Conservation (phyloP, 192 early-diverging fungal genomes). For the Borealophlyctis nickersoniae region DNA sequence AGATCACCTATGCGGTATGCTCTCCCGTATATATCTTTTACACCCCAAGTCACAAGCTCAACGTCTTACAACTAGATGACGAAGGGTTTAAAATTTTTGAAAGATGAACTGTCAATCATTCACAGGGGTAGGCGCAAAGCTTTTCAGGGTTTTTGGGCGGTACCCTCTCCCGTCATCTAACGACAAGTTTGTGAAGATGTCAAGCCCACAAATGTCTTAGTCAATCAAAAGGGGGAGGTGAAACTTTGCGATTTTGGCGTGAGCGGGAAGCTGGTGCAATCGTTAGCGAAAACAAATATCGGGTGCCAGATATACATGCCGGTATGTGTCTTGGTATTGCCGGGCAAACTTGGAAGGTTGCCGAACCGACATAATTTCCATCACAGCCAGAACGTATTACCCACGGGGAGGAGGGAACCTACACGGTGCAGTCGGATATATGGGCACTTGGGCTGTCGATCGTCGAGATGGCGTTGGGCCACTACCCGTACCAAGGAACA, state of each 20-base stretch:
- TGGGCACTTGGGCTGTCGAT: slow-evolving; percentile 90
- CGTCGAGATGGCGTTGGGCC: slow-evolving; percentile 78
- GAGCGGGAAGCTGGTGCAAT: slow-evolving; percentile 76
- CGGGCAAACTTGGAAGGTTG: background rate
- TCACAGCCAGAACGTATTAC: slow-evolving; percentile 84
- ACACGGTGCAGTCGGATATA: slow-evolving; percentile 87
- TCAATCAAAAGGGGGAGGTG: slow-evolving; percentile 81
- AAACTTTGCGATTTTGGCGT: slow-evolving; percentile 98
- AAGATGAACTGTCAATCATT: slow-evolving; percentile 83
- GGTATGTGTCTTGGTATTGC: slow-evolving; percentile 40
- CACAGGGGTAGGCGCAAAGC: slow-evolving; percentile 81
- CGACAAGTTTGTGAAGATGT: too few species aligned
- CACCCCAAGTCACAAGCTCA: slow-evolving; percentile 1
- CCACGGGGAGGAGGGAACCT: slow-evolving; percentile 50
- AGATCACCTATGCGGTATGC: slow-evolving; percentile 69
- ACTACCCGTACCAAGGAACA: slow-evolving; percentile 74
- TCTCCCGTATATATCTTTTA: too few species aligned
- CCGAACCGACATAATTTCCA: background rate
- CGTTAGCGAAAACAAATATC: slow-evolving; percentile 88
- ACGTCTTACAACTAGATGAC: slow-evolving; percentile 59
- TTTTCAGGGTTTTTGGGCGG: too few species aligned
- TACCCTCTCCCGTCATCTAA: too few species aligned
- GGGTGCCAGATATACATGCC: slow-evolving; percentile 97
- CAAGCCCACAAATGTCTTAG: slow-evolving; percentile 92
- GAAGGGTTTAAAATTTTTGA: slow-evolving; percentile 78